Conservation (phyloP, 1,284 basidiomycete genomes). For the Ceratobasidium sp. region DNA sequence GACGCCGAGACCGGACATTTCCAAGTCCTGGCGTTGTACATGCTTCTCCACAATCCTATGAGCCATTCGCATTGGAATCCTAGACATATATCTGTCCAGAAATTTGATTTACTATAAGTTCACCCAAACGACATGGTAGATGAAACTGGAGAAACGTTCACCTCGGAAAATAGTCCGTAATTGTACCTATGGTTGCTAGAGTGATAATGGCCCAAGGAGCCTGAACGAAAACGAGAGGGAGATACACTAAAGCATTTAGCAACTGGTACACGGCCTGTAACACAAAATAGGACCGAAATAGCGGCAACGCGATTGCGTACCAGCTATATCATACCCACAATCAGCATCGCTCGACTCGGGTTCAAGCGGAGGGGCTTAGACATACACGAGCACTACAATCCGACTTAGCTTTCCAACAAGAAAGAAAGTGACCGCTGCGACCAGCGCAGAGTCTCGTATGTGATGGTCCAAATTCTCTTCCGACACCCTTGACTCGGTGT, state of each 20-base stretch:
- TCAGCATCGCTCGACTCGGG: neutral
- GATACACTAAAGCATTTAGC: slow-evolving; percentile 52
- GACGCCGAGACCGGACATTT: neutral
- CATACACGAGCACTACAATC: slow-evolving; percentile 46
- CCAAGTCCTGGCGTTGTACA: neutral
- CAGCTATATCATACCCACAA: slow-evolving; percentile 38
- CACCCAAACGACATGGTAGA: neutral
- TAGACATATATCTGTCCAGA: neutral
- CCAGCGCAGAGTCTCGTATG: no score
- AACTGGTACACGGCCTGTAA: slow-evolving; percentile 48
- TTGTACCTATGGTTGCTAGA: slow-evolving; percentile 48
- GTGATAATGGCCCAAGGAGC: slow-evolving; percentile 48
- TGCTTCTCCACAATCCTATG: neutral
- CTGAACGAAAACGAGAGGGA: slow-evolving; percentile 52
- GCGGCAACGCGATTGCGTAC: slow-evolving; percentile 52
- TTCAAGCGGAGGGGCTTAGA: neutral
- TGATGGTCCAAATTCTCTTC: no score
- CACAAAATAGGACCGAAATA: slow-evolving; percentile 50
- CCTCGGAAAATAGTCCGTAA: slow-evolving; percentile 47
- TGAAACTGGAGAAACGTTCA: slow-evolving; percentile 1
- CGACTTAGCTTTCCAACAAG: slow-evolving; percentile 50
- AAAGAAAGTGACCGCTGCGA: slow-evolving; percentile 51
- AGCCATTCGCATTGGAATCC: neutral
- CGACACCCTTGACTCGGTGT: no score
- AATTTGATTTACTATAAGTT: neutral